Evolutionary conservation across 257 asterid genomes (phyloP).

Genomic region (Solanum verrucosum): DNA sequence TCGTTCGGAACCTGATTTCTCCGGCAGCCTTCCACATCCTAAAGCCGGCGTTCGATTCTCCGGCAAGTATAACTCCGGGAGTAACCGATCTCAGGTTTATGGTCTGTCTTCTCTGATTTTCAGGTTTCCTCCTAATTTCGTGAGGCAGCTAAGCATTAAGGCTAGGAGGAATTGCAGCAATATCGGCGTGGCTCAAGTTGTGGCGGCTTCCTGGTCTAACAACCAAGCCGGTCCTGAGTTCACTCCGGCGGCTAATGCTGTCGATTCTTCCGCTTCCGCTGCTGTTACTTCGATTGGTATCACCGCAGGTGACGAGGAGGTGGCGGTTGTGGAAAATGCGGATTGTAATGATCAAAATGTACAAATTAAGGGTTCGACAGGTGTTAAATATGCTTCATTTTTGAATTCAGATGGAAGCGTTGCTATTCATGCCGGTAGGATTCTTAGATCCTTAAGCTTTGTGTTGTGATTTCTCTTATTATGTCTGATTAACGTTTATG

Average conservation of each 20-base stretch:
- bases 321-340: slow-evolving; percentile 24
- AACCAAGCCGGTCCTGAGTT: slow-evolving; percentile 22
- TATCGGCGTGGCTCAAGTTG: slow-evolving; percentile 95
- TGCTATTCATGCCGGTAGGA: slow-evolving; percentile 85
- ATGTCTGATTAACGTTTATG: background rate
- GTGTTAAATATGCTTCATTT: slow-evolving; percentile 52
- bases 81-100: slow-evolving; percentile 16
- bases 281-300: slow-evolving; percentile 40
- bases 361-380: slow-evolving; percentile 38
- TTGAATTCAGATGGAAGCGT: slow-evolving; percentile 75
- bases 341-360: slow-evolving; percentile 28
- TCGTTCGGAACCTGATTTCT: slow-evolving; percentile 76
- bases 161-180: slow-evolving; percentile 95
- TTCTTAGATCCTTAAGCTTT: background rate
- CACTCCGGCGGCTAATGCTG: slow-evolving; percentile 62
- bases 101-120: slow-evolving; percentile 54
- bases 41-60: slow-evolving; percentile 27
- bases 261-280: slow-evolving; percentile 46
- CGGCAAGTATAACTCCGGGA: slow-evolving; percentile 18
- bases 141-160: slow-evolving; percentile 91
- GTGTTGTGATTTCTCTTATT: background rate
- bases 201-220: slow-evolving; percentile 97
- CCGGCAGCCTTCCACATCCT: slow-evolving; percentile 27
- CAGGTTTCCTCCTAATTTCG: slow-evolving; percentile 90
- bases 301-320: slow-evolving; percentile 21